Percentiles rank a stretch among this genome's conserved stretches.
Evolutionary conservation across 495 filamentous ascomycete species (phyloP).

Genomic region (Annulohypoxylon maeteangense): DNA sequence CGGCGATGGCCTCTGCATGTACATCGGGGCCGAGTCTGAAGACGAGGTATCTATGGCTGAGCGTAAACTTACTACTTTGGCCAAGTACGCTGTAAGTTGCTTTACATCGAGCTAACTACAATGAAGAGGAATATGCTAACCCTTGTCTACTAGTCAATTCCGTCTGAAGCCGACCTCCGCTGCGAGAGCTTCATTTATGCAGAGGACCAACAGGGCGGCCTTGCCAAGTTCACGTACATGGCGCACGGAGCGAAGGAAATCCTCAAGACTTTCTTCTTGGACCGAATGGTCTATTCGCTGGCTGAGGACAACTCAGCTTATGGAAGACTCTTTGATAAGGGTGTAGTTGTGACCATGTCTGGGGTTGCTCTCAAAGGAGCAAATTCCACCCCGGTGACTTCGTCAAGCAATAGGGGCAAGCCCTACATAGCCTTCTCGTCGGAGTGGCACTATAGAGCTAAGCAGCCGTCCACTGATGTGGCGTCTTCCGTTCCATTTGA

Average conservation of each 20-base stretch:
- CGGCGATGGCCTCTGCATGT: slow-evolving; percentile 43
- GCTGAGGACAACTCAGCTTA: not conserved
- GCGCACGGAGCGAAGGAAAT: slow-evolving; percentile 14
- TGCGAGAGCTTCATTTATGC: slow-evolving; percentile 50
- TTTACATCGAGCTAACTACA: not conserved
- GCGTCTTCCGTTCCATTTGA: not conserved
- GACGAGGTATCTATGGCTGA: slow-evolving; percentile 36
- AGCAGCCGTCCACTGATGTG: not conserved
- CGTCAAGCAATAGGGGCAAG: not conserved
- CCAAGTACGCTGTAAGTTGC: slow-evolving; percentile 49
- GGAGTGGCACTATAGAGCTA: slow-evolving; percentile 25
- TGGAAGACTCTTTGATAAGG: slow-evolving; percentile 21
- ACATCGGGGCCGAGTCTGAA: slow-evolving; percentile 47
- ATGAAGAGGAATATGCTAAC: not conserved
- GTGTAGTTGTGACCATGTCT: slow-evolving; percentile 27
- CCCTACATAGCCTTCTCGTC: slow-evolving; percentile 15
- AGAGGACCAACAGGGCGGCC: slow-evolving; percentile 47
- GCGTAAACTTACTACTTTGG: slow-evolving; percentile 52
- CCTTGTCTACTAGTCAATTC: not conserved
- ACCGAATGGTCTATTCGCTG: slow-evolving; percentile 11
- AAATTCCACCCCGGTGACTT: slow-evolving; percentile 28
- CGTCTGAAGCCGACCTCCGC: not conserved
- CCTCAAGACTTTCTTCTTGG: slow-evolving; percentile 34
- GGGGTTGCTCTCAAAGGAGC: not conserved
- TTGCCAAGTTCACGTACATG: slow-evolving; percentile 50